A percentile compares a stretch with the other conserved stretches of the same genome.
Conservation (phyloP, 495 filamentous ascomycete genomes). For the Aspergillus saccharolyticus region DNA sequence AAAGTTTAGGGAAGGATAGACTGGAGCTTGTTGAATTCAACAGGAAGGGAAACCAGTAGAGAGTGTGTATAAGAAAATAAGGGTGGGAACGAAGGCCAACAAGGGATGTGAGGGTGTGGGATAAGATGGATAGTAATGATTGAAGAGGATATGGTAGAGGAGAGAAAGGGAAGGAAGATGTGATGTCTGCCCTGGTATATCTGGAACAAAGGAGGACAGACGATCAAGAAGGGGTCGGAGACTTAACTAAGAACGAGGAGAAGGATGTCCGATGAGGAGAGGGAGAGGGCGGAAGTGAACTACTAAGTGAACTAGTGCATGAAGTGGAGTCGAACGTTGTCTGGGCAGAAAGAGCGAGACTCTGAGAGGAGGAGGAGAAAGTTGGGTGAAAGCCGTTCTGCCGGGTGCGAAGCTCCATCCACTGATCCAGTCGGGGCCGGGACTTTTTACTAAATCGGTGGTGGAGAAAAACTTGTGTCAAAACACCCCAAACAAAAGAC, state of each 20-base stretch:
- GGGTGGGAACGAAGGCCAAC: not conserved
- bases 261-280: not conserved
- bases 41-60: not conserved
- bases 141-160: not conserved
- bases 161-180: not conserved
- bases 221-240: not conserved
- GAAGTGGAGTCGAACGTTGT: not conserved
- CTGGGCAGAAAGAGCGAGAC: not conserved
- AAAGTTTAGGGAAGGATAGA: not conserved
- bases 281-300: no score
- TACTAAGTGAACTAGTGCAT: slow-evolving; percentile 1
- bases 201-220: not conserved
- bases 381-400: not conserved
- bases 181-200: not conserved
- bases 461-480: not conserved
- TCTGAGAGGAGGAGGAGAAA: not conserved
- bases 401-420: no score
- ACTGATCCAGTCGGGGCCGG: no score
- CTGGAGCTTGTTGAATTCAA: not conserved
- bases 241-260: not conserved
- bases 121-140: not conserved
- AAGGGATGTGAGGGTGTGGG: not conserved
- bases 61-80: not conserved
- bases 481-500: not conserved
- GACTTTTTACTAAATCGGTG: not conserved